Conservation (phyloP, 2,329 filamentous ascomycete genomes). For the Nemania sp. region DNA sequence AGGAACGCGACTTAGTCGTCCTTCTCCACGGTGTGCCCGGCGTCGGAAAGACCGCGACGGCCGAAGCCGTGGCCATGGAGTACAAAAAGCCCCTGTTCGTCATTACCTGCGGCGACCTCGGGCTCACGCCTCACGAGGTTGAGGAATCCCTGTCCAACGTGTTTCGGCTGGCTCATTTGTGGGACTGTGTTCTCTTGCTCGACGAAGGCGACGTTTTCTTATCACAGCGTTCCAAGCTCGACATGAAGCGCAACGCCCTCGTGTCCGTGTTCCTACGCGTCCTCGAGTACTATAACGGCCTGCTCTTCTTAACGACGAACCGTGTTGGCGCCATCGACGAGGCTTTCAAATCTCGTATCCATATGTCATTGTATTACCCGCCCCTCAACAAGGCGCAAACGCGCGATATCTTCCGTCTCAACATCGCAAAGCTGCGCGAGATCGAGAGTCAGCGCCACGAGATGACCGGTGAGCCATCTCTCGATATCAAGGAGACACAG, state of each 20-base stretch:
- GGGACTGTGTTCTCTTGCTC: conserved; percentile 38
- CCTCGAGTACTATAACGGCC: conserved; percentile 46
- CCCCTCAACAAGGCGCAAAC: conserved; percentile 45
- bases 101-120: conserved; percentile 54
- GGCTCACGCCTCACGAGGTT: conserved; percentile 46
- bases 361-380: conserved; percentile 44
- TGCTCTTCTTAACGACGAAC: conserved; percentile 51
- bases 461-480: conserved; percentile 42
- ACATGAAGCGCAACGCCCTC: conserved; percentile 42
- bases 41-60: conserved; percentile 54
- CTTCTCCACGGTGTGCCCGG: conserved; percentile 52
- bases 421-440: conserved; percentile 43
- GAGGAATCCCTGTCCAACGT: conserved; percentile 47
- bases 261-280: conserved; percentile 45
- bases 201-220: conserved; percentile 39
- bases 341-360: conserved; percentile 48
- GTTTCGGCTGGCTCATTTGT: conserved; percentile 46
- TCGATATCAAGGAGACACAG: conserved; percentile 42
- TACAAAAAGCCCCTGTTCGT: conserved; percentile 50
- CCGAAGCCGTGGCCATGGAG: conserved; percentile 47
- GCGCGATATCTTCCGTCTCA: conserved; percentile 47
- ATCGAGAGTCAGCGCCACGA: conserved; percentile 42
- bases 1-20: conserved; percentile 49
- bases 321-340: conserved; percentile 48
- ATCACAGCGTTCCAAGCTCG: conserved; percentile 35